Evolutionary conservation across 2,329 filamentous ascomycete genomes (phyloP).

Genomic region (Lachnellula occidentalis): DNA sequence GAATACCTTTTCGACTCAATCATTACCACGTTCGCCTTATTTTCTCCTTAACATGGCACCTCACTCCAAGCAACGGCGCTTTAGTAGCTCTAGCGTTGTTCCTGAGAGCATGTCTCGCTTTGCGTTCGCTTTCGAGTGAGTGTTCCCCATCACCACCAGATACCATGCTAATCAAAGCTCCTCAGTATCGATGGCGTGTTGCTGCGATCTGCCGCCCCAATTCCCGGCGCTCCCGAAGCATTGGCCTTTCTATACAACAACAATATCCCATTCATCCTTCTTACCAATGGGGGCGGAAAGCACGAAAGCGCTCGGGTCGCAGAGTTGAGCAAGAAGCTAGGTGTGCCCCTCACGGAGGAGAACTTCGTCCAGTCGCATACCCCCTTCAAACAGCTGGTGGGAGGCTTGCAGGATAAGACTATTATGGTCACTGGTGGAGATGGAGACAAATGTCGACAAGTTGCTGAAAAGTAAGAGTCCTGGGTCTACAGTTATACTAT

Average conservation of each 20-base stretch:
- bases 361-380: slow-evolving; percentile 90
- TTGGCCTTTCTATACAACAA: slow-evolving; percentile 68
- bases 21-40: neutral
- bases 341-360: slow-evolving; percentile 56
- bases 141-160: neutral
- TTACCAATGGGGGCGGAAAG: slow-evolving; percentile 93
- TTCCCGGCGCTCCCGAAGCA: slow-evolving; percentile 71
- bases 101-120: slow-evolving; percentile 33
- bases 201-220: slow-evolving; percentile 70
- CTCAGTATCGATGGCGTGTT: slow-evolving; percentile 81
- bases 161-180: slow-evolving; percentile 4
- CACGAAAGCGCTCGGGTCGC: slow-evolving; percentile 68
- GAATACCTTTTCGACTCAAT: neutral
- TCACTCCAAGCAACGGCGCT: neutral
- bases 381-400: slow-evolving; percentile 69
- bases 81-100: slow-evolving; percentile 1
- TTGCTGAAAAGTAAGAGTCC: slow-evolving; percentile 54
- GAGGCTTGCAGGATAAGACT: slow-evolving; percentile 59
- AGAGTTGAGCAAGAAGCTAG: slow-evolving; percentile 62
- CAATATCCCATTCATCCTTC: slow-evolving; percentile 82
- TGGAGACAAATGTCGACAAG: slow-evolving; percentile 37
- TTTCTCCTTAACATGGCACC: neutral
- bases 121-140: slow-evolving; percentile 53
- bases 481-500: neutral
- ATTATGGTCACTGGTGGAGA: slow-evolving; percentile 65